A percentile compares a stretch with the other conserved stretches of the same genome.
phyloP scores from a whole-genome alignment of 2,329 filamentous ascomycete species.

The Cryphonectria naterciae region DNA sequence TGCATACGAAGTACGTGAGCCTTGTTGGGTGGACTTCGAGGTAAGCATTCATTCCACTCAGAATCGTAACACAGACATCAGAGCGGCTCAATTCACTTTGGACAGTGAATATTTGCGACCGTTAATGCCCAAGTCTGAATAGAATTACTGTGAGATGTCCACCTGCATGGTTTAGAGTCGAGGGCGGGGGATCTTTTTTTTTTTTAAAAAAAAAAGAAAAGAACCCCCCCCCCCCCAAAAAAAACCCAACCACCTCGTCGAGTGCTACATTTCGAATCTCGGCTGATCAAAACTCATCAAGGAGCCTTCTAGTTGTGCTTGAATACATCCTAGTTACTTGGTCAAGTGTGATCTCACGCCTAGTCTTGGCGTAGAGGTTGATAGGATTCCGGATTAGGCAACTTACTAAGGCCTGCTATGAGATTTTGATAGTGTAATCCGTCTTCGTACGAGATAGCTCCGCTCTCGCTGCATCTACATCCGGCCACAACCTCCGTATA shows the following conservation, averaged over 20 bases:
- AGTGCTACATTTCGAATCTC: not conserved
- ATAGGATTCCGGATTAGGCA: constrained; percentile 1
- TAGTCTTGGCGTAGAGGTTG: not conserved
- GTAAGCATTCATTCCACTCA: not conserved
- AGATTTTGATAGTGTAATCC: not conserved
- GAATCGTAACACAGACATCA: not conserved
- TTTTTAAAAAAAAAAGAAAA: no score
- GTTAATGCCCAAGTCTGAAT: not conserved
- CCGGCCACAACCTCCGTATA: constrained; percentile 3
- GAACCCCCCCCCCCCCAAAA: no score
- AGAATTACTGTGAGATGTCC: not conserved
- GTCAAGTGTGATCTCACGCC: no score
- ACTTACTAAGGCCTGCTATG: not conserved
- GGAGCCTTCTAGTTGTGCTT: not conserved
- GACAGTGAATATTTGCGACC: not conserved
- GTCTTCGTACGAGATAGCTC: not conserved
- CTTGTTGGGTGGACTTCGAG: not conserved
- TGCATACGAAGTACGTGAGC: not conserved
- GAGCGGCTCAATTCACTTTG: not conserved
- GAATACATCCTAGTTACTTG: not conserved
- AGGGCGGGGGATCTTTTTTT: no score
- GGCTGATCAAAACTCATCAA: not conserved
- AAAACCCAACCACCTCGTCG: not conserved
- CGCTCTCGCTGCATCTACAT: constrained; percentile 3
- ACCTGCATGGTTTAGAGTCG: not conserved